Percentiles rank a stretch among this genome's conserved stretches.
Conservation (phyloP, 345 rosid species). For the Boechera stricta region DNA sequence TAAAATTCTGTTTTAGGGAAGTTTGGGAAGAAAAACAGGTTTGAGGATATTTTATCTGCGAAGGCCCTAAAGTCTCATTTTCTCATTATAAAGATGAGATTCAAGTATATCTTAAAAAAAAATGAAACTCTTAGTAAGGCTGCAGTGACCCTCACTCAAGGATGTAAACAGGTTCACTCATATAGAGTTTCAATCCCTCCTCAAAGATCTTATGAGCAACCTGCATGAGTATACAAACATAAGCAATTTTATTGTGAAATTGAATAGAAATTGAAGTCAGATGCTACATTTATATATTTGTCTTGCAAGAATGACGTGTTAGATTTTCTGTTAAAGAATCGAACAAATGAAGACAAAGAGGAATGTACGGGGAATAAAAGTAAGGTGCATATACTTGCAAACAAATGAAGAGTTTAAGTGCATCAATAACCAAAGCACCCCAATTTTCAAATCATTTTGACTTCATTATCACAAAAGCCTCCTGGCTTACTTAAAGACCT, state of each 20-base stretch:
- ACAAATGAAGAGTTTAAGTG: conserved; percentile 13
- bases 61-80: conserved; percentile 14
- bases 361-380: not conserved
- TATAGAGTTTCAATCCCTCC: conserved; percentile 86
- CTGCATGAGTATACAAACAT: conserved; percentile 56
- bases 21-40: conserved; percentile 8
- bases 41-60: not conserved
- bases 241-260: not conserved
- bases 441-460: conserved; percentile 8
- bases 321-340: not conserved
- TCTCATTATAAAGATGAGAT: not conserved
- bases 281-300: not conserved
- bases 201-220: conserved; percentile 90
- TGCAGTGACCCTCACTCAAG: conserved; percentile 71
- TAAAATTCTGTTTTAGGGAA: conserved; percentile 5
- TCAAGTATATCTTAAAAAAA: conserved; percentile 16
- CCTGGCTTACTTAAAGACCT: conserved; percentile 19
- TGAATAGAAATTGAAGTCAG: conserved; percentile 6
- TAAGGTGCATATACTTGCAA: not conserved
- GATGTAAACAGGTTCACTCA: conserved; percentile 92
- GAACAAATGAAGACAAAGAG: conserved; percentile 18
- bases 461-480: not conserved
- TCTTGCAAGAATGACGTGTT: not conserved
- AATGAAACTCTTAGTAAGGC: conserved; percentile 23
- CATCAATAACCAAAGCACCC: conserved; percentile 16